Evolutionary conservation across 306 rosid species (phyloP).

Genomic region (Cucumis sativus): DNA sequence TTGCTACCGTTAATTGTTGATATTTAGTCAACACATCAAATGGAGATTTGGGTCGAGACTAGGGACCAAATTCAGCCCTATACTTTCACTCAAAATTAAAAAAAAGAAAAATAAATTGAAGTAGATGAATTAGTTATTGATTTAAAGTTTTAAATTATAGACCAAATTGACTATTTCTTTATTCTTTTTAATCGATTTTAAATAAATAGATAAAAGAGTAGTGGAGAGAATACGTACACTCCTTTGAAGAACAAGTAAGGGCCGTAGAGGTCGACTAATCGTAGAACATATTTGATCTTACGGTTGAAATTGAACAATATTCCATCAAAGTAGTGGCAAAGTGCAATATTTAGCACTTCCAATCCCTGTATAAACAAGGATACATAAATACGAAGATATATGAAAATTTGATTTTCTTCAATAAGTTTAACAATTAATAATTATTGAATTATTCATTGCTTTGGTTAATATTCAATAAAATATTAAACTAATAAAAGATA

Average conservation of each 20-base stretch:
- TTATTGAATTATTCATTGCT: too few relatives aligned
- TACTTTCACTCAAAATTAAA: too few relatives aligned
- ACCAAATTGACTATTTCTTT: background rate
- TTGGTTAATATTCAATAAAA: too few relatives aligned
- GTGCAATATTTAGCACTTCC: conserved; percentile 37
- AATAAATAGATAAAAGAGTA: background rate
- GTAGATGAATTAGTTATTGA: too few relatives aligned
- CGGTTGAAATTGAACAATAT: conserved; percentile 26
- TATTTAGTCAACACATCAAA: too few relatives aligned
- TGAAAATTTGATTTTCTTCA: background rate
- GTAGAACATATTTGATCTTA: conserved; percentile 47
- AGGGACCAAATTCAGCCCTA: too few relatives aligned
- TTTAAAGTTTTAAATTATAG: background rate
- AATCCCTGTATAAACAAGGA: conserved; percentile 28
- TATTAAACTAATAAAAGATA: too few relatives aligned
- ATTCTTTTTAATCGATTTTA: too few relatives aligned
- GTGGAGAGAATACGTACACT: conserved; percentile 30
- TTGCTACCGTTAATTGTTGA: too few relatives aligned
- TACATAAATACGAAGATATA: background rate
- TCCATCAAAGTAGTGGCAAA: conserved; percentile 49
- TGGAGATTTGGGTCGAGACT: too few relatives aligned
- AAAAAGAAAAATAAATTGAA: too few relatives aligned
- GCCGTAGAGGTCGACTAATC: conserved; percentile 60
- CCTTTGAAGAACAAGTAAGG: conserved; percentile 79
- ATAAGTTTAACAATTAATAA: too few relatives aligned